Base-by-base conservation (phyloP, 2,329 filamentous ascomycete genomes). In the Pestalotiopsis sp. region DNA sequence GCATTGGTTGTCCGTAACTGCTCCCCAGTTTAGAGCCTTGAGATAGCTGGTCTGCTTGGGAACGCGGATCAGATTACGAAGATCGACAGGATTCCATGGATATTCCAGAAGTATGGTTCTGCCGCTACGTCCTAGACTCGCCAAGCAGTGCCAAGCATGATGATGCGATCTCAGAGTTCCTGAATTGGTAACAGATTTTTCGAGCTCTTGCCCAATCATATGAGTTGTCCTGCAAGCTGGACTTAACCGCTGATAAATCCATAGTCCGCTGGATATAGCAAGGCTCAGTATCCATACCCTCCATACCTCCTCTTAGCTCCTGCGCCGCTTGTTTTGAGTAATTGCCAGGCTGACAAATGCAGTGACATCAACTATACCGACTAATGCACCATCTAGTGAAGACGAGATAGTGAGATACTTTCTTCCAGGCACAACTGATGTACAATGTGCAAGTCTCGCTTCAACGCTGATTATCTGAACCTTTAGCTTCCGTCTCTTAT, bases 181-280 rank as follows among this genome's bases (percentile, higher is more conserved):
- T 59, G 14, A 40, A 36, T 13, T 12, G 38, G 17, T 38, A 40
- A 40, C 17, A 40, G 38, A 20, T 36, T 62, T 23, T 36, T 62
- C n/a, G 23, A 59, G 23, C 14, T 9, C 5, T 36, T 14, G 60
- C 49, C 62, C 62, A 65, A 45, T 65, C 62, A 56, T 27, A 45
- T 14, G 20, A 20, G 23, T 25, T 31, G 27, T 27, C 25, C 20
- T 12, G 4, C 13, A 14, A 12, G 62, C 40, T 65, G 62, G 62
- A 65, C 7, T 65, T 49, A 65, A 65, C 38, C 20, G 62, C 62
- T 65, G 62, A 65, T 65, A 65, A 65, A 65, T 65, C 62, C 62
- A 17, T 12, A 27, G 27, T 45, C 27, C 20, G 12, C 45, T 36
- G 13, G 40, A 25, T 27, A 25, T 36, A 23, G 60, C 14, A 17